phyloP scores from a whole-genome alignment of 305 asterid species.

The Solanum hybrid region DNA sequence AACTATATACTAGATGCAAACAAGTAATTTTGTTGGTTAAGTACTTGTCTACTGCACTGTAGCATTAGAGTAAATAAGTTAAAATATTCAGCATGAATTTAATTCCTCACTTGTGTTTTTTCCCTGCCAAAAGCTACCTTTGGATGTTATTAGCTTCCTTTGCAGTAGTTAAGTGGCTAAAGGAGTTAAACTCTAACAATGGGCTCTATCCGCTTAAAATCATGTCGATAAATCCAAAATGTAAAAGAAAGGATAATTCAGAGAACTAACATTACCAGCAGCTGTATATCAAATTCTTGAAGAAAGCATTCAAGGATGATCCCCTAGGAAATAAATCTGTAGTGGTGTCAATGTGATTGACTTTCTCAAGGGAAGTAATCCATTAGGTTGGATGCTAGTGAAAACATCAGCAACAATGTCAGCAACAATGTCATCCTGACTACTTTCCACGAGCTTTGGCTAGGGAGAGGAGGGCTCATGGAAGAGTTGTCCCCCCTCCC shows the following conservation, averaged over 20 bases:
- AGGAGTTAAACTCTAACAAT: not conserved
- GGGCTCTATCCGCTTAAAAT: not conserved
- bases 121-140: not conserved
- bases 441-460: not conserved
- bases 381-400: not conserved
- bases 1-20: not conserved
- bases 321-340: not conserved
- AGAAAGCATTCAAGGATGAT: not conserved
- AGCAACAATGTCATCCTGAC: not conserved
- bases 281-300: not conserved
- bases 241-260: not conserved
- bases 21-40: not conserved
- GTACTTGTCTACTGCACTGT: not conserved
- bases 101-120: not conserved
- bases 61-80: not conserved
- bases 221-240: not conserved
- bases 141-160: not conserved
- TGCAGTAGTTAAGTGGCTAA: not conserved
- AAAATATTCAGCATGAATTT: not conserved
- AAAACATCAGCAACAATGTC: not conserved
- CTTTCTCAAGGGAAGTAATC: not conserved
- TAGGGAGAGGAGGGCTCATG: not conserved
- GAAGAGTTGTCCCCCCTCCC: not conserved
- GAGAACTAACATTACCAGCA: not conserved
- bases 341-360: not conserved